These are phyloP conservation scores for Pyricularia pennisetigena DNA, from an alignment of 2,329 filamentous ascomycete species.

Conservation along the genomic window DNA sequence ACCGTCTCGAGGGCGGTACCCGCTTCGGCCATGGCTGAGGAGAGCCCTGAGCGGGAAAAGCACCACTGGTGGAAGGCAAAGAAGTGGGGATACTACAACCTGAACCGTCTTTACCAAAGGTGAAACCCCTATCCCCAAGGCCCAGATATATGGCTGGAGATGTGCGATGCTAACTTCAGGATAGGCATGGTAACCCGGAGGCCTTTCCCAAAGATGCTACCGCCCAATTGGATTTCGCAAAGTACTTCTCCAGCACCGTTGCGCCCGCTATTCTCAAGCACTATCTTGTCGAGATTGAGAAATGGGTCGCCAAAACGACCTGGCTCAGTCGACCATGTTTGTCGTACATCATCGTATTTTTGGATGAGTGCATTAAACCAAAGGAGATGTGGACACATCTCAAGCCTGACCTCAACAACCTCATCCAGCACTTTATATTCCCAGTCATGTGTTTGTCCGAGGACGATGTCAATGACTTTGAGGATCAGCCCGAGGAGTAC, in stretches of 20 bases:
- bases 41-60: conserved; percentile 73
- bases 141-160: not conserved
- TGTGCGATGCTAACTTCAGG: not conserved
- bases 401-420: conserved; percentile 84
- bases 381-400: conserved; percentile 95
- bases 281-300: conserved; percentile 90
- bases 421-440: conserved; percentile 92
- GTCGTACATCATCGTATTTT: conserved; percentile 86
- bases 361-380: conserved; percentile 95
- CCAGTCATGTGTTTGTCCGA: conserved; percentile 86
- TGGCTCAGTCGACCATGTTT: conserved; percentile 94
- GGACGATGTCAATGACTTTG: conserved; percentile 88
- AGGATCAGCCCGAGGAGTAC: conserved; percentile 92
- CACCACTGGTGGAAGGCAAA: conserved; percentile 99
- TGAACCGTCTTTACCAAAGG: conserved; percentile 71
- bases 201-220: conserved; percentile 65
- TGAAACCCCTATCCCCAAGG: not conserved
- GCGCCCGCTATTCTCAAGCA: conserved; percentile 94
- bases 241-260: conserved; percentile 82
- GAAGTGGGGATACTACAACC: conserved; percentile 98
- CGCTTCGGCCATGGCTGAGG: conserved; percentile 67
- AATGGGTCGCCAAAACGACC: conserved; percentile 88
- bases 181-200: conserved; percentile 79
- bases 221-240: conserved; percentile 74
- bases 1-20: conserved; percentile 82